These are phyloP conservation scores for Aspergillus arachidicola DNA, from an alignment of 2,329 filamentous ascomycete genomes.

Conservation along the genomic window DNA sequence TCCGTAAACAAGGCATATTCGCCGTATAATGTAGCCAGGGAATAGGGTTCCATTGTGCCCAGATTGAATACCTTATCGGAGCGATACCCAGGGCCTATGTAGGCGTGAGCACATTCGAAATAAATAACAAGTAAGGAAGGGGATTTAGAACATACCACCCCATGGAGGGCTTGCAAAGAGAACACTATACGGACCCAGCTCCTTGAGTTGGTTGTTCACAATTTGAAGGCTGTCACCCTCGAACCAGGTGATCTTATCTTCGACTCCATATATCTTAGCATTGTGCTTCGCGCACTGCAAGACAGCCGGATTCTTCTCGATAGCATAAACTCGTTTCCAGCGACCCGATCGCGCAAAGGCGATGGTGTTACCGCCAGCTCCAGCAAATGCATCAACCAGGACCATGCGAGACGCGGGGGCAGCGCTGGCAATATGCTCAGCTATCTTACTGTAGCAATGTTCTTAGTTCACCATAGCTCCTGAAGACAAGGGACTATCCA, in stretches of 20 bases:
- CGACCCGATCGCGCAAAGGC: constrained; percentile 81
- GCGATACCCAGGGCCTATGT: constrained; percentile 64
- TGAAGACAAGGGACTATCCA: constrained; percentile 14
- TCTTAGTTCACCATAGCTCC: not conserved
- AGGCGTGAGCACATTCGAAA: too few species aligned
- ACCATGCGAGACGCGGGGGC: constrained; percentile 60
- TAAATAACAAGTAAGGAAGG: too few species aligned
- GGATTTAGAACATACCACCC: constrained; percentile 58
- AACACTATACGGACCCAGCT: constrained; percentile 55
- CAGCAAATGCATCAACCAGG: constrained; percentile 86
- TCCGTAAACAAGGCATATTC: constrained; percentile 58
- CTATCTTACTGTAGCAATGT: constrained; percentile 64
- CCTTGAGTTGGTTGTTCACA: constrained; percentile 55
- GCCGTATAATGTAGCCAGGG: constrained; percentile 62
- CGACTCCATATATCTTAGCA: constrained; percentile 79
- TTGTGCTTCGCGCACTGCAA: constrained; percentile 93
- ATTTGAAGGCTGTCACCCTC: constrained; percentile 83
- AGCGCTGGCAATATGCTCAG: constrained; percentile 66
- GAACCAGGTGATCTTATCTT: constrained; percentile 79
- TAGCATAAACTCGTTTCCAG: constrained; percentile 83
- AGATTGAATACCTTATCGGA: constrained; percentile 77
- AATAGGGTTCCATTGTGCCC: constrained; percentile 85
- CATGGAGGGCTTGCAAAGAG: constrained; percentile 75
- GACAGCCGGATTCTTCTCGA: constrained; percentile 80
- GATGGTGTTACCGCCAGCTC: constrained; percentile 90